Base-by-base conservation (phyloP, 306 rosid genomes). In the Cyamopsis tetragonoloba region DNA sequence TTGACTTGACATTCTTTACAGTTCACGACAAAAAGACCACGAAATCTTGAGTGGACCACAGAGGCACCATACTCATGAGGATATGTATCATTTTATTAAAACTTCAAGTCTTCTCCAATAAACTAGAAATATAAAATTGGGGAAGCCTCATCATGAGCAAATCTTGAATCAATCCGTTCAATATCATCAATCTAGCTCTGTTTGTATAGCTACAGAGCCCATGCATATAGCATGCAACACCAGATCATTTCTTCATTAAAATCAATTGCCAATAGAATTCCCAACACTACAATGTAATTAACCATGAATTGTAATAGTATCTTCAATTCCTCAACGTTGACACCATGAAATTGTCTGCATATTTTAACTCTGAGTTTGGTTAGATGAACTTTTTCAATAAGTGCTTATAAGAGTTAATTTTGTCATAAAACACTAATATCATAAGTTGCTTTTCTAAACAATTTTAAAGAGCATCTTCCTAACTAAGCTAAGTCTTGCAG, bases 51-150 rank as follows among this genome's bases (percentile, higher is more conserved):
- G 44, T 37, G 66, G 41, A 58, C 66, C 66, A 31, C 37, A 42
- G 11, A 22, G 48, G 27, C 55, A 46, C 64, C 80, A 19, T 67
- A 41, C 65, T 15, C 66, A 57, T 30, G 18, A 20, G 24, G 46
- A 18, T 55, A 26, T 57, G 41, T 27, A 3, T 55, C 44, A 39
- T 35, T 22, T 38, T 2, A 35, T 24, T 46, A 30, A 57, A 47
- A 66, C 31, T 67, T 56, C 17, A 19, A 38, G 14, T 17, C 27
- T 32, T 57, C 3, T 47, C 58, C 32, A 65, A 43, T 32, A 54
- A 47, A 55, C 31, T 32, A 30, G 48, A 47, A n/a, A 54, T 12
- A 42, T 48, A 22, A 59, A 59, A 31, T 13, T 58, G 28, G 38
- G 48, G 70, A 71, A 71, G 14, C 9, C 14, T 15, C 43, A 11